Evolutionary conservation across 192 early-diverging fungal species (phyloP), one percentile per base, ranked within the genome.

Genomic region (Spizellomyces punctatus): DNA sequence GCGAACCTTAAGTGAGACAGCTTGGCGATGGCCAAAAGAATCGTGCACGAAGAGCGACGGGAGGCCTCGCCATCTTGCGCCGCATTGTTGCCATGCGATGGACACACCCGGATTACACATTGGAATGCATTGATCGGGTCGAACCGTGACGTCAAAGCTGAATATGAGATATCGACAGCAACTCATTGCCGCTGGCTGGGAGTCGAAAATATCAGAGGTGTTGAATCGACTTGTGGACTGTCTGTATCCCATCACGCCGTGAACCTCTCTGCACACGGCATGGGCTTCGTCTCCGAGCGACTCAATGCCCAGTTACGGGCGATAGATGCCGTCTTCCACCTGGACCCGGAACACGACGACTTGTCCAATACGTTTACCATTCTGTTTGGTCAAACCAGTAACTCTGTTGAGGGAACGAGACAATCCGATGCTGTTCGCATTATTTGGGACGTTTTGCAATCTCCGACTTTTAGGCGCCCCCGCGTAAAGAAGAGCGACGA

Each of bases 281-380:
- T 76, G 74, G 74, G 67, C n/a, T 76, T 70, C 50, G 74, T 76
- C 0, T 58, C 67, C 12, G 74, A 76, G 46, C 67, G 68, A 10
- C 52, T 76, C 21, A n/a, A 44, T 7, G 43, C 43, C 10, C 66
- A 70, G 63, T 55, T 76, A 8, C 16, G 46, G 6, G 50, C 50
- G 42, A 62, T 76, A 8, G 68, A 76, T 41, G 9, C 54, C 0
- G 16, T 46, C 19, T 76, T 76, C 55, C 66, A 58, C 8, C 36
- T 75, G 22, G 63, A 76, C 27, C 41, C 66, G 0, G 68, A 70
- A 41, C 66, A 64, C 67, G 17, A 55, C 59, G 61, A 62, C 50
- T 9, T 64, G 5, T 10, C n/a, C 27, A 44, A 62, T 9, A 58
- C 72, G 2, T 75, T 49, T 46, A 8, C 27, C 0, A 6, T 17